A percentile compares a stretch with the other conserved stretches of the same genome.
These are phyloP conservation scores for Pterocarpus santalinus DNA, from an alignment of 306 rosid genomes.

Conservation along the genomic window DNA sequence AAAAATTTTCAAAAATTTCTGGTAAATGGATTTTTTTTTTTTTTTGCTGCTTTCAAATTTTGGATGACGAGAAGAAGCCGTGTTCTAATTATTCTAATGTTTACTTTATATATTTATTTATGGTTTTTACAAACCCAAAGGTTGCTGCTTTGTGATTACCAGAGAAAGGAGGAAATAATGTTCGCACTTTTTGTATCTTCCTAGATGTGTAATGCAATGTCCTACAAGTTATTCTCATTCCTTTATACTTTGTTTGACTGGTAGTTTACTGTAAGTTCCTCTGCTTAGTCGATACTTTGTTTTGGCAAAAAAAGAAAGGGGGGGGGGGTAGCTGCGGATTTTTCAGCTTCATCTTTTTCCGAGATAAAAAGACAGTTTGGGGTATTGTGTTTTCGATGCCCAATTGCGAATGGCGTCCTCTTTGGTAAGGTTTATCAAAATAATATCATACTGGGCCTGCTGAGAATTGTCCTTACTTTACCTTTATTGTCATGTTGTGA, in stretches of 20 bases:
- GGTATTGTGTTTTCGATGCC: neutral
- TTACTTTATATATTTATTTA: neutral
- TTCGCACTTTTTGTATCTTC: neutral
- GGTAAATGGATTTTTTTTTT: neutral
- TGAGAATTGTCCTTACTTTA: neutral
- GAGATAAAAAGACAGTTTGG: neutral
- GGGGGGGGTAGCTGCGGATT: neutral
- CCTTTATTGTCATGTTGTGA: neutral
- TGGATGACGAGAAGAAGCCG: neutral
- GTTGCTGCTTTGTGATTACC: neutral
- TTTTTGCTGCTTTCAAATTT: neutral
- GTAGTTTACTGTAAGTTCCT: neutral
- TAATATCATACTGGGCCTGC: neutral
- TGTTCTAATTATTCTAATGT: neutral
- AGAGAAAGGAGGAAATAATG: neutral
- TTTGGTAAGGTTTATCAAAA: neutral
- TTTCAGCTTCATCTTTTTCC: neutral
- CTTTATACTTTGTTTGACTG: constrained; percentile 5
- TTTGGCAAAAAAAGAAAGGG: neutral
- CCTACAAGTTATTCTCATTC: constrained; percentile 7
- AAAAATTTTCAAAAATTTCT: too few relatives aligned
- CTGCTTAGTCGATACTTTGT: neutral
- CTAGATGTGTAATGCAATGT: neutral
- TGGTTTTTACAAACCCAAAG: neutral
- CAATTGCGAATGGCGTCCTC: neutral